phyloP scores from a whole-genome alignment of 768 basidiomycete species.

The Pleurotus citrinopileatus region DNA sequence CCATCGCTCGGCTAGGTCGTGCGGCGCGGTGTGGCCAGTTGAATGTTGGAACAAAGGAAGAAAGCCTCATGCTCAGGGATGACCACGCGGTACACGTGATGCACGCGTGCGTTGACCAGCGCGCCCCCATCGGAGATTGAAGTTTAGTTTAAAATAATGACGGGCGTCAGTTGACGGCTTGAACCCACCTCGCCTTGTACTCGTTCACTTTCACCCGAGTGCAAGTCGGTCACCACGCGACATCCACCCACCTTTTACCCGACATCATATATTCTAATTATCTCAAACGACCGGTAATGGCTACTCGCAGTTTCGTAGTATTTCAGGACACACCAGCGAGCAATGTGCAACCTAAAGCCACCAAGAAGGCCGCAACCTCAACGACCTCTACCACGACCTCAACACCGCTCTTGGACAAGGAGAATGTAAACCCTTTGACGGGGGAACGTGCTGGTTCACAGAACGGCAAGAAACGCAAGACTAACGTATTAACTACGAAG shows the following conservation, averaged over 20 bases:
- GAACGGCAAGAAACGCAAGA: conserved; percentile 63
- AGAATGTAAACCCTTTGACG: conserved; percentile 75
- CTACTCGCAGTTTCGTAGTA: conserved; percentile 7
- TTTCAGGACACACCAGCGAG: conserved; percentile 1
- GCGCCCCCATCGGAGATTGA: conserved; percentile 7
- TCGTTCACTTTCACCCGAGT: background rate
- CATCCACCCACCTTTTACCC: background rate
- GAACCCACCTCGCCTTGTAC: conserved; percentile 2
- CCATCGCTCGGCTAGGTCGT: too few relatives aligned
- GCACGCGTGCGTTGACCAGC: conserved; percentile 3
- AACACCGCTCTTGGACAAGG: conserved; percentile 53
- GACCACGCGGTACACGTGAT: too few relatives aligned
- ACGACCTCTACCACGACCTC: background rate
- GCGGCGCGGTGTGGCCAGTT: too few relatives aligned
- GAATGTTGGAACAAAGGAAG: too few relatives aligned
- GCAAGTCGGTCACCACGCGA: background rate
- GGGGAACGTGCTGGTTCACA: conserved; percentile 52
- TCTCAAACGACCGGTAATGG: background rate
- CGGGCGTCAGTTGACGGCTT: conserved; percentile 1
- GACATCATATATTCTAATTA: background rate
- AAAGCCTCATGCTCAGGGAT: too few relatives aligned
- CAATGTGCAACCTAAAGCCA: background rate
- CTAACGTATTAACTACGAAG: conserved; percentile 55
- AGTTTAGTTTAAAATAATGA: conserved; percentile 8
- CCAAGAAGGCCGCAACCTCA: background rate